phyloP scores from a whole-genome alignment of 2,329 filamentous ascomycete species.

The Lanzia echinophila region DNA sequence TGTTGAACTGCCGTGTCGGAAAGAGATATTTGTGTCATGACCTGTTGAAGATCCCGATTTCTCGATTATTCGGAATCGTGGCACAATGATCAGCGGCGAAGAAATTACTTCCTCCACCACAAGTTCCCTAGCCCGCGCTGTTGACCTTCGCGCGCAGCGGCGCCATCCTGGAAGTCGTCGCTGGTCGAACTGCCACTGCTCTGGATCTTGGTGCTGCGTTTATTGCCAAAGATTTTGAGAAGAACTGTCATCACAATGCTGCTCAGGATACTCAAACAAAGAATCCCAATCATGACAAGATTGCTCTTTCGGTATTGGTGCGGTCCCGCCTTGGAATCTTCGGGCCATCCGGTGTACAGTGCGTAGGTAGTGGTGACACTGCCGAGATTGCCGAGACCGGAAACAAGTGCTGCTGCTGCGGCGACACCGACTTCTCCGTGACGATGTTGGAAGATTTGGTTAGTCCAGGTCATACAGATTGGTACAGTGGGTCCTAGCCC shows the following conservation, averaged over 20 bases:
- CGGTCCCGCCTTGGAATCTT: slow-evolving; percentile 61
- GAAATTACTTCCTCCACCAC: slow-evolving; percentile 24
- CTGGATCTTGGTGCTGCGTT: slow-evolving; percentile 41
- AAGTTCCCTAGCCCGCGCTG: slow-evolving; percentile 50
- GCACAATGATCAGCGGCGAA: background rate
- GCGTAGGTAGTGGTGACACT: slow-evolving; percentile 85
- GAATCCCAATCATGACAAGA: slow-evolving; percentile 79
- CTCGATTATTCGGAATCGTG: background rate
- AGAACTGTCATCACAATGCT: slow-evolving; percentile 62
- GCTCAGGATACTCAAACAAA: slow-evolving; percentile 69
- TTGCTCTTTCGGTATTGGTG: slow-evolving; percentile 77
- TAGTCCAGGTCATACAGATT: slow-evolving; percentile 91
- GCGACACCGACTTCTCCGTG: slow-evolving; percentile 90
- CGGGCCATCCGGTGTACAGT: slow-evolving; percentile 79
- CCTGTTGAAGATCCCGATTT: slow-evolving; percentile 22
- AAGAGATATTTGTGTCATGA: background rate
- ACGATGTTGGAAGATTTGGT: slow-evolving; percentile 80
- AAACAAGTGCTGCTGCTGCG: slow-evolving; percentile 77
- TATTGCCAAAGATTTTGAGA: slow-evolving; percentile 52
- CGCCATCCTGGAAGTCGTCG: slow-evolving; percentile 49
- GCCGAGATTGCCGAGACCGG: slow-evolving; percentile 78
- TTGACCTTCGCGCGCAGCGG: slow-evolving; percentile 49
- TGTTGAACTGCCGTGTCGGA: slow-evolving; percentile 18
- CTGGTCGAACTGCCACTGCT: slow-evolving; percentile 32
- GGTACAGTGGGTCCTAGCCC: slow-evolving; percentile 86